Base-by-base conservation (phyloP, 257 asterid genomes). In the Capsicum baccatum region DNA sequence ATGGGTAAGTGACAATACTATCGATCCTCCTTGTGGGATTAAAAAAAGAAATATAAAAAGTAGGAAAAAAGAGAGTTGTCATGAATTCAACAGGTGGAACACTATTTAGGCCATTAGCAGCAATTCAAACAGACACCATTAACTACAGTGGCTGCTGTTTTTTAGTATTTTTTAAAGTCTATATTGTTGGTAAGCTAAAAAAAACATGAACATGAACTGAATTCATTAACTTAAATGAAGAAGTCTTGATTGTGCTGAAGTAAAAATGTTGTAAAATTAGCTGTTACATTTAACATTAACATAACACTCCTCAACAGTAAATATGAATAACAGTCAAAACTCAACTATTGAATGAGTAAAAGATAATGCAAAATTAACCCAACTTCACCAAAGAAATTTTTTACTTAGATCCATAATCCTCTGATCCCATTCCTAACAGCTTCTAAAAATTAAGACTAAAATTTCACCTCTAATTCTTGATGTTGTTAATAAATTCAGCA, bases 401-500 rank as follows among this genome's bases (percentile, higher is more conserved):
- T 6, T 6, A 50, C 59, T 76, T 78, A 54, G 81, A 78, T 78
- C 64, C 81, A 78, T 78, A 78, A 78, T 54, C 79, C 48, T 5
- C 70, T 63, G 35, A 63, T 26, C 70, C 44, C 44, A 9, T 52
- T 76, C 7, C 81, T 44, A 26, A 54, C 3, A 14, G 5, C 13
- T 48, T 54, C 59, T 21, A 16, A 52, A 73, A 19, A 2, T 11
- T 47, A 48, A 73, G 7, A 78, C 8, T 50, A 19, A 81, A 81
- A 81, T 50, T 63, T 47, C 21, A 21, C 26, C 78, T 44, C 13
- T 63, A 50, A 37, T 85, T 79, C 71, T 83, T 89, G 73, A 63
- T 48, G 50, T 80, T 70, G 79, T 82, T 26, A 52, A 85, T 70
- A 73, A 87, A 87, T 71, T 89, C 91, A 19, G 88, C 91, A 87